Conservation (phyloP, 2,329 filamentous ascomycete species). For the Beauveria brongniartii region DNA sequence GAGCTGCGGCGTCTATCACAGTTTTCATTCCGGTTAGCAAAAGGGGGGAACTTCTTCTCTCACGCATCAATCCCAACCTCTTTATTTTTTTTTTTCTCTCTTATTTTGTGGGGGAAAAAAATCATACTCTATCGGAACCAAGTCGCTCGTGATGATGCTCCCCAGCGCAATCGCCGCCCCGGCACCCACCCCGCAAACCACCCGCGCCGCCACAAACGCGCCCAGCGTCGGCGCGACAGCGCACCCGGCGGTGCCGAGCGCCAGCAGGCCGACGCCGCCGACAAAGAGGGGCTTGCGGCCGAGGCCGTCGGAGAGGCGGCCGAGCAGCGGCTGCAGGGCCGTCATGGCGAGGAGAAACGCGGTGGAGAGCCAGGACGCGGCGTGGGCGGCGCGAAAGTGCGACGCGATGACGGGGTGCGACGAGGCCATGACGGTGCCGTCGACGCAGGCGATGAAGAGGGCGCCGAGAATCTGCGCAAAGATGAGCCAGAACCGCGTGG, state of each 20-base stretch:
- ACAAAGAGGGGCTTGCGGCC: constrained; percentile 62
- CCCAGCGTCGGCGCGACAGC: constrained; percentile 57
- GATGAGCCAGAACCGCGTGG: constrained; percentile 52
- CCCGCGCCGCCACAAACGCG: constrained; percentile 41
- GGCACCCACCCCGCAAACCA: constrained; percentile 55
- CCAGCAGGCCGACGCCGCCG: constrained; percentile 53
- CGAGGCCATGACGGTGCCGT: constrained; percentile 74
- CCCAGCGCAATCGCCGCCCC: constrained; percentile 63
- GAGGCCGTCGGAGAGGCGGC: constrained; percentile 64
- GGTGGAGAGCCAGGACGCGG: constrained; percentile 75
- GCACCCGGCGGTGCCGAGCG: constrained; percentile 60
- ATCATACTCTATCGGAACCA: constrained; percentile 60
- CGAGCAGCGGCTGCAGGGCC: constrained; percentile 66
- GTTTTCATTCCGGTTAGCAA: background rate
- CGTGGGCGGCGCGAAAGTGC: constrained; percentile 69
- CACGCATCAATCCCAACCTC: background rate
- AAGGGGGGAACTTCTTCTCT: background rate
- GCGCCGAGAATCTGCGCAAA: constrained; percentile 51
- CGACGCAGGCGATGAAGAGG: constrained; percentile 57
- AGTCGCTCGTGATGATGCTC: constrained; percentile 63
- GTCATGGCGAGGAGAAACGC: constrained; percentile 71
- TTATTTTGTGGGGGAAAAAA: background rate
- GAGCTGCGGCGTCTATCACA: constrained; percentile 44
- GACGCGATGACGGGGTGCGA: constrained; percentile 76
- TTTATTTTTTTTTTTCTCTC: background rate